phyloP scores from a whole-genome alignment of 2,329 filamentous ascomycete genomes.

The Penicillium olsonii region DNA sequence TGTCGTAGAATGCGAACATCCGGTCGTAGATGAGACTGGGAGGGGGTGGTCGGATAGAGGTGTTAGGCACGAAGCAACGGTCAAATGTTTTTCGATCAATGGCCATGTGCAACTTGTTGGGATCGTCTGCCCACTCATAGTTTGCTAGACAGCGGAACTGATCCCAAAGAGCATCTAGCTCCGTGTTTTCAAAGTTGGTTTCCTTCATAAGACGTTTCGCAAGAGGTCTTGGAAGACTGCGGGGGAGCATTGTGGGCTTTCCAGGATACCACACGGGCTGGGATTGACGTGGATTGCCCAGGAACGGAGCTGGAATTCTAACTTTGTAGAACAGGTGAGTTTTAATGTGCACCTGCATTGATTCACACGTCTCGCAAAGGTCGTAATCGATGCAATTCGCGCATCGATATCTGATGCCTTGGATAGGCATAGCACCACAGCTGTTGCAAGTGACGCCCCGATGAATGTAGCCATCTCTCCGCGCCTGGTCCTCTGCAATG shows the following conservation, averaged over 20 bases:
- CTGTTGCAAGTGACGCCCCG: conserved; percentile 89
- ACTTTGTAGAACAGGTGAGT: conserved; percentile 98
- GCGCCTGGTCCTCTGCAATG: conserved; percentile 90
- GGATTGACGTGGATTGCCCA: conserved; percentile 74
- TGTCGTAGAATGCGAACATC: conserved; percentile 96
- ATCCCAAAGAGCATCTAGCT: conserved; percentile 92
- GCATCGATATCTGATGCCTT: conserved; percentile 89
- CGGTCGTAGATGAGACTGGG: conserved; percentile 93
- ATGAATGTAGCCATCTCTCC: conserved; percentile 85
- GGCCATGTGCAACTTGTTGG: conserved; percentile 73
- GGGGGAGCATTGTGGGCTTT: conserved; percentile 71
- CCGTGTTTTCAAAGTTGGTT: conserved; percentile 78
- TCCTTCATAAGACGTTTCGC: conserved; percentile 69
- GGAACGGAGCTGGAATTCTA: conserved; percentile 80
- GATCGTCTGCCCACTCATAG: conserved; percentile 78
- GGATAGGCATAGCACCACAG: conserved; percentile 84
- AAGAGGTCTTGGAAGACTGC: conserved; percentile 66
- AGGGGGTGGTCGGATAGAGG: conserved; percentile 71
- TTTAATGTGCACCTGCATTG: conserved; percentile 70
- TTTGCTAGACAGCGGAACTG: conserved; percentile 95
- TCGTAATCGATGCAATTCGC: conserved; percentile 96
- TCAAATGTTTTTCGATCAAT: conserved; percentile 95
- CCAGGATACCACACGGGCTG: conserved; percentile 87
- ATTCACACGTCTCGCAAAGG: conserved; percentile 89
- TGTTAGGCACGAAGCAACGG: conserved; percentile 82